Evolutionary conservation across 257 asterid species (phyloP).

Genomic region (Scutellaria baicalensis): DNA sequence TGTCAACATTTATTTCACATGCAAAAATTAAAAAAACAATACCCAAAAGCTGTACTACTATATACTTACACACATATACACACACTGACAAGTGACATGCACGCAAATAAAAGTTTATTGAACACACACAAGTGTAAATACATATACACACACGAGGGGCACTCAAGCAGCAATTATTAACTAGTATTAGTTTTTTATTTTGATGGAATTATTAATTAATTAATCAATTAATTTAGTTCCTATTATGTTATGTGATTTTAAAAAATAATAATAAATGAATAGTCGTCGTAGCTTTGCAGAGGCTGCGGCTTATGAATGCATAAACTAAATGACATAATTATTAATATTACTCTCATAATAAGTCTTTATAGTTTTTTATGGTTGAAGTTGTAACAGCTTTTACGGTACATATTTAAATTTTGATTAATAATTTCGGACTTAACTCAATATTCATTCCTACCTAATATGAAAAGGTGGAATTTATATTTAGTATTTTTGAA

Average conservation of each 20-base stretch:
- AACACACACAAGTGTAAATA: not conserved
- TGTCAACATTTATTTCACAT: no score
- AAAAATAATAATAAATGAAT: not conserved
- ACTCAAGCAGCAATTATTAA: conserved; percentile 17
- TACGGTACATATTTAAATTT: not conserved
- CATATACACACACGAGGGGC: conserved; percentile 8
- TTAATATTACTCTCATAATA: not conserved
- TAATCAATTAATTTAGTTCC: not conserved
- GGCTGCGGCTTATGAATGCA: conserved; percentile 19
- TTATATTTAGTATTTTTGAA: no score
- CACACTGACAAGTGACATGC: conserved; percentile 11
- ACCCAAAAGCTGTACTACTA: no score
- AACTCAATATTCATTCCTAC: not conserved
- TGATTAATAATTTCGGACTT: not conserved
- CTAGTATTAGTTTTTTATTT: no score
- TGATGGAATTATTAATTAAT: not conserved
- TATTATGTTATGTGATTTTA: not conserved
- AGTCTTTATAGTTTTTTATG: not conserved
- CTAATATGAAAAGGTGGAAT: not conserved
- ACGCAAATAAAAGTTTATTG: not conserved
- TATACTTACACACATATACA: no score
- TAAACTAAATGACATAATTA: not conserved
- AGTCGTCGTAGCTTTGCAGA: conserved; percentile 6
- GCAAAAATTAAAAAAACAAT: no score
- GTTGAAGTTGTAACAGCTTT: conserved; percentile 16